These are phyloP conservation scores for Phytophthora sojae DNA, from an alignment of 352 stramenopile species.

Conservation along the genomic window DNA sequence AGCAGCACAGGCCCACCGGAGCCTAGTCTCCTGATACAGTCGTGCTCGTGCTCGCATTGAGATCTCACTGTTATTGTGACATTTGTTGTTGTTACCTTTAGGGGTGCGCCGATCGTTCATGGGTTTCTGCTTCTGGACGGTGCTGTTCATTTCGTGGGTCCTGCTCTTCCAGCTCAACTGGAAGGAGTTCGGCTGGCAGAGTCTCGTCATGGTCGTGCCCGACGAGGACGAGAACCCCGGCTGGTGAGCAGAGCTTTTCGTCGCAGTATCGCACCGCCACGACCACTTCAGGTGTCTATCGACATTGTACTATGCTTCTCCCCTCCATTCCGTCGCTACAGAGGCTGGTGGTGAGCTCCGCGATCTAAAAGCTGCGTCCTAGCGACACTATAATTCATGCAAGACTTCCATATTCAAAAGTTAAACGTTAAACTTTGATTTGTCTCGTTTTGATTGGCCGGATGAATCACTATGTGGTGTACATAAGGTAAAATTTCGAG, in stretches of 20 bases:
- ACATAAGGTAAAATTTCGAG: constrained; percentile 9
- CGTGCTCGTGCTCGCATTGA: not conserved
- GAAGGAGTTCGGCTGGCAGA: constrained; percentile 86
- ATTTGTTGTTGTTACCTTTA: constrained; percentile 15
- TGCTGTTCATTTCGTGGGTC: constrained; percentile 80
- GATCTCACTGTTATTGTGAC: not conserved
- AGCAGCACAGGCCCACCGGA: not conserved
- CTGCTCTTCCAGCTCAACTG: constrained; percentile 87
- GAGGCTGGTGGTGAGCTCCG: constrained; percentile 3
- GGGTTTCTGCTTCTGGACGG: constrained; percentile 72
- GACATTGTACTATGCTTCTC: constrained; percentile 29
- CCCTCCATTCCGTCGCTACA: constrained; percentile 15
- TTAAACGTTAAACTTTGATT: not conserved
- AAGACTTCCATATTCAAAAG: not conserved
- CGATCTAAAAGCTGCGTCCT: constrained; percentile 2
- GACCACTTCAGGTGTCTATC: not conserved
- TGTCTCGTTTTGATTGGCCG: not conserved
- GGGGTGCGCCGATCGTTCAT: constrained; percentile 83
- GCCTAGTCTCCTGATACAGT: not conserved
- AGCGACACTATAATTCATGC: constrained; percentile 13
- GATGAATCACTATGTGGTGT: not conserved
- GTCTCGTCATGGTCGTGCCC: constrained; percentile 80
- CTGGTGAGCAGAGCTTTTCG: constrained; percentile 49
- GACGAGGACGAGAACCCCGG: constrained; percentile 68
- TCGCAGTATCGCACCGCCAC: not conserved